Evolutionary conservation across 2,329 filamentous ascomycete species (phyloP).

Genomic region (Ceratocystis harringtonii): DNA sequence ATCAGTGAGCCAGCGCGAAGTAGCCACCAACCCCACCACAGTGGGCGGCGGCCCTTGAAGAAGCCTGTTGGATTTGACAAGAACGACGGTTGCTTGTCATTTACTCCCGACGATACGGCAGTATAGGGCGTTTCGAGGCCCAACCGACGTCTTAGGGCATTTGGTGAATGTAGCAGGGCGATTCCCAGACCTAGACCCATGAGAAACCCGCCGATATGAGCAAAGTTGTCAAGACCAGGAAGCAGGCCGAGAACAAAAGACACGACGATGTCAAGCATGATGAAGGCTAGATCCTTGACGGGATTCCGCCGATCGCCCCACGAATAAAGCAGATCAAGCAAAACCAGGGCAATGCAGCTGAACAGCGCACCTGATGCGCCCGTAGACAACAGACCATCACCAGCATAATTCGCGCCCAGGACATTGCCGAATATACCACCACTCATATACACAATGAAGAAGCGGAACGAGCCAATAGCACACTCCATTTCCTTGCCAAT

Average conservation of each 20-base stretch:
- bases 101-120: slow-evolving; percentile 41
- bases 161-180: slow-evolving; percentile 77
- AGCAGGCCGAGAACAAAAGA: slow-evolving; percentile 85
- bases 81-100: slow-evolving; percentile 39
- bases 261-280: slow-evolving; percentile 71
- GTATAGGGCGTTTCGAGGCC: slow-evolving; percentile 58
- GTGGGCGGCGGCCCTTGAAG: slow-evolving; percentile 79
- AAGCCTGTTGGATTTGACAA: slow-evolving; percentile 55
- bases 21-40: slow-evolving; percentile 98
- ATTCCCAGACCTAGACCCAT: slow-evolving; percentile 82
- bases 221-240: slow-evolving; percentile 91
- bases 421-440: slow-evolving; percentile 94
- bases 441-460: slow-evolving; percentile 76
- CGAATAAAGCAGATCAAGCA: slow-evolving; percentile 84
- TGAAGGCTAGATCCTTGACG: slow-evolving; percentile 71
- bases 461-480: slow-evolving; percentile 75
- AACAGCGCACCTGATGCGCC: slow-evolving; percentile 86
- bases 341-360: slow-evolving; percentile 72
- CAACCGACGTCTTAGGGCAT: slow-evolving; percentile 58
- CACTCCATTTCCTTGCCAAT: slow-evolving; percentile 86
- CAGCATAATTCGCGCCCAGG: slow-evolving; percentile 84
- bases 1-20: slow-evolving; percentile 65
- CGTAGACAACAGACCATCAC: slow-evolving; percentile 63
- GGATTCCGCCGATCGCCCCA: slow-evolving; percentile 70
- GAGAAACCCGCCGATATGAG: slow-evolving; percentile 88